Evolutionary conservation across 2,329 filamentous ascomycete species (phyloP), one percentile per base, ranked within the genome.

Genomic region (Orbilia oligospora): DNA sequence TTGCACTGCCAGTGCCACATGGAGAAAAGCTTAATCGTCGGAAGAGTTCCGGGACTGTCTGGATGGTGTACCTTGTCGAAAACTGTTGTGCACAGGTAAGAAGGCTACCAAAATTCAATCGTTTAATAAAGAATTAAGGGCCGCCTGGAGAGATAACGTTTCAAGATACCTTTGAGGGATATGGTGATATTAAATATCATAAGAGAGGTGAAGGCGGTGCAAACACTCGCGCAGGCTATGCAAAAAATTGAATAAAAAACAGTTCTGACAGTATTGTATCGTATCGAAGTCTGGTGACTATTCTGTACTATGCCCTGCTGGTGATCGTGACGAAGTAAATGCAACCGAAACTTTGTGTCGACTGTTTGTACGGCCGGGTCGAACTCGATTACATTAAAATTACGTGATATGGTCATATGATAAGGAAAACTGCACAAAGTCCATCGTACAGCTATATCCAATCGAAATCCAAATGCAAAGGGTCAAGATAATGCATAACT

Each of bases 21-120:
- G 61, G 61, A n/a, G 49, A 64, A 51, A 51, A 49, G 61, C 61
- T 61, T 61, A 61, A 61, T 41, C 56, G 33, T 58, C 53, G 53
- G 53, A 38, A 58, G 2, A 22, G 30, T 16, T 41, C 33, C 36
- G 36, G 36, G 20, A 44, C 16, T 8, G n/a, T 38, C 38, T 24
- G 10, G 18, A n/a, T 12, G 20, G 22, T 9, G n/a, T 58, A 20
- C 18, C 53, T 58, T 36, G 30, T 58, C 53, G 53, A 58, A 38
- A 38, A 30, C 8, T 58, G 8, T n/a, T 44, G 36, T n/a, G n/a
- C n/a, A n/a, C 55, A 18, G 10, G 33, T 61, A n/a, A 16, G 56
- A 61, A 44, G 56, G 56, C 56, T 16, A 4, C 33, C 44, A 20
- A 36, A 61, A 61, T 61, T 61, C 12, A 20, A 27, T 27, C 5